Conservation (phyloP, 2,329 filamentous ascomycete genomes). For the Aspergillus jensenii region DNA sequence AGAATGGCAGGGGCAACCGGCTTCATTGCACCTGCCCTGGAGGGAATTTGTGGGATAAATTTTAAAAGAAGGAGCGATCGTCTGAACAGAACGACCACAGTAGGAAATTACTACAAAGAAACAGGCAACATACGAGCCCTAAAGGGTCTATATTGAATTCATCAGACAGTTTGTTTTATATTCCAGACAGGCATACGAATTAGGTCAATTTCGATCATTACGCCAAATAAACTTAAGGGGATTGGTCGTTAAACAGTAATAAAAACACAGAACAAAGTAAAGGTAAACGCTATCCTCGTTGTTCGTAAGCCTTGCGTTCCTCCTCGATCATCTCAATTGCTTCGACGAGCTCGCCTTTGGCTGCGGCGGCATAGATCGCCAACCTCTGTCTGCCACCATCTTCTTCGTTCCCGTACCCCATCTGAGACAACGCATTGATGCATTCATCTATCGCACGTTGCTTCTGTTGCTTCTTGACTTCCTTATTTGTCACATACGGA, state of each 20-base stretch:
- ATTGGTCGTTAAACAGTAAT: neutral
- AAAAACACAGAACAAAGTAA: neutral
- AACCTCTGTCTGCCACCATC: slow-evolving; percentile 40
- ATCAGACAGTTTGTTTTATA: neutral
- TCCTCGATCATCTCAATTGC: slow-evolving; percentile 54
- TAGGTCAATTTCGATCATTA: neutral
- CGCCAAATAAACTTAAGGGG: neutral
- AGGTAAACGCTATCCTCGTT: slow-evolving; percentile 14
- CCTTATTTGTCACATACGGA: neutral
- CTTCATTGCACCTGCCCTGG: neutral
- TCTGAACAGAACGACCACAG: too few relatives aligned
- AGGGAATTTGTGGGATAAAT: neutral
- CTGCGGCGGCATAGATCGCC: slow-evolving; percentile 46
- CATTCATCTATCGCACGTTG: slow-evolving; percentile 34
- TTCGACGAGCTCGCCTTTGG: slow-evolving; percentile 42
- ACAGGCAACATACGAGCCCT: neutral
- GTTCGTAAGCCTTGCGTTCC: slow-evolving; percentile 44
- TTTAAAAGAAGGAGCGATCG: neutral
- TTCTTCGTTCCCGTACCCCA: slow-evolving; percentile 42
- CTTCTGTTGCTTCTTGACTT: slow-evolving; percentile 1
- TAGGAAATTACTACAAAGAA: neutral
- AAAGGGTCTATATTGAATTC: neutral
- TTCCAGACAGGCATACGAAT: neutral
- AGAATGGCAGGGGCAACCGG: neutral
- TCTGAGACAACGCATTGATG: slow-evolving; percentile 36